Conservation (phyloP, 2,329 filamentous ascomycete genomes). For the Purpureocillium takamizusanense region DNA sequence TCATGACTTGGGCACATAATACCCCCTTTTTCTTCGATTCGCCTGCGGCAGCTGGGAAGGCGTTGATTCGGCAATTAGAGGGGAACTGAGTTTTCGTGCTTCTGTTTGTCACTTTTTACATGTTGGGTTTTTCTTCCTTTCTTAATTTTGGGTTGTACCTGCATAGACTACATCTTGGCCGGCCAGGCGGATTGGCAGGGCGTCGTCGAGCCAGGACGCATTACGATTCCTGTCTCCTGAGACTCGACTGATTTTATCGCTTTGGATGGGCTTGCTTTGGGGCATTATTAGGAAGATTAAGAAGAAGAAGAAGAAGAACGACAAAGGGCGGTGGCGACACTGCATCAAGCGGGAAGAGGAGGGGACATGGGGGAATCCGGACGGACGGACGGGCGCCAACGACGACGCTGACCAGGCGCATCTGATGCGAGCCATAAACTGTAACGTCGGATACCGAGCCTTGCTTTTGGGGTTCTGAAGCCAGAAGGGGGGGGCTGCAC, state of each 20-base stretch:
- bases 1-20: constrained; percentile 3
- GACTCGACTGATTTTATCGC: not conserved
- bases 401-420: no score
- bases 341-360: no score
- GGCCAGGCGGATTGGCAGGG: not conserved
- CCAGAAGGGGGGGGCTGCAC: no score
- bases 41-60: constrained; percentile 2
- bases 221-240: not conserved
- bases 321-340: no score
- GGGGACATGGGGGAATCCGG: no score
- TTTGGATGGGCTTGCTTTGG: not conserved
- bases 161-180: not conserved
- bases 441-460: no score
- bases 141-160: not conserved
- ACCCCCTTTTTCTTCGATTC: constrained; percentile 6
- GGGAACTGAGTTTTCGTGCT: not conserved
- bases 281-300: no score
- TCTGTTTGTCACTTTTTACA: constrained; percentile 3
- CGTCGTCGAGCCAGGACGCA: not conserved
- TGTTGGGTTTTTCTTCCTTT: not conserved
- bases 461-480: no score
- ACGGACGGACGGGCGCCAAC: no score
- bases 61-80: constrained; percentile 3
- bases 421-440: no score
- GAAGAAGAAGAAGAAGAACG: no score